Evolutionary conservation across 179 eudicot species (phyloP), one percentile per base, ranked within the genome.

Genomic region (Corrigiola litoralis): DNA sequence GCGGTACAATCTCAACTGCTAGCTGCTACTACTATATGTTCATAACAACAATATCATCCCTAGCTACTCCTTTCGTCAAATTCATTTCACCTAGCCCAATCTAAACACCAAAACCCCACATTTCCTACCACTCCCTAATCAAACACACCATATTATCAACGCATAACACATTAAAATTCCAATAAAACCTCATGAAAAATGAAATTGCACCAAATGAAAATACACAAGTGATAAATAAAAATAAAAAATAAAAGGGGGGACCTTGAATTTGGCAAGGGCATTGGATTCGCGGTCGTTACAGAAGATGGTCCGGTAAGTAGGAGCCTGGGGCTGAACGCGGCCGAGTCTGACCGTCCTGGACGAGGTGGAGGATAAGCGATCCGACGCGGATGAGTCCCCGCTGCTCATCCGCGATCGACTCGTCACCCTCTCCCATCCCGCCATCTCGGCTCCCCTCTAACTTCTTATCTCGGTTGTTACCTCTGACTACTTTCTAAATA

Each of bases 241-340:
- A 38, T 0, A 4, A 13, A 25, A 44, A 50, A 34, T 16, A 1
- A 29, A 37, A 36, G n/a, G 13, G n/a, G 17, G 50, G 37, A 89
- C 96, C 91, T 79, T 79, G 83, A 80, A 89, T 59, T 79, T 73
- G 58, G 72, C 68, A 29, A 81, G 66, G 57, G 76, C 68, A 53
- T 85, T 89, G 41, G 81, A 73, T 0, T 80, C 91, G 13, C 81
- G 84, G 29, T 87, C 85, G 60, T 89, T 87, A 18, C 87, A 81
- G 61, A 52, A 74, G 67, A 89, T 81, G 23, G 89, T 87, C 53
- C 96, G 90, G 41, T 83, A 73, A 70, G 84, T 68, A 10, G 96
- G 96, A 0, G 87, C 81, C 74, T 87, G 96, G 46, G 95, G 95
- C 60, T 78, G 87, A 54, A 89, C 83, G 12, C 84, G 77, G 4